Percentiles rank a stretch among this genome's conserved stretches.
Conservation (phyloP, 2,329 filamentous ascomycete genomes). For the Phyllosticta ampelicida region DNA sequence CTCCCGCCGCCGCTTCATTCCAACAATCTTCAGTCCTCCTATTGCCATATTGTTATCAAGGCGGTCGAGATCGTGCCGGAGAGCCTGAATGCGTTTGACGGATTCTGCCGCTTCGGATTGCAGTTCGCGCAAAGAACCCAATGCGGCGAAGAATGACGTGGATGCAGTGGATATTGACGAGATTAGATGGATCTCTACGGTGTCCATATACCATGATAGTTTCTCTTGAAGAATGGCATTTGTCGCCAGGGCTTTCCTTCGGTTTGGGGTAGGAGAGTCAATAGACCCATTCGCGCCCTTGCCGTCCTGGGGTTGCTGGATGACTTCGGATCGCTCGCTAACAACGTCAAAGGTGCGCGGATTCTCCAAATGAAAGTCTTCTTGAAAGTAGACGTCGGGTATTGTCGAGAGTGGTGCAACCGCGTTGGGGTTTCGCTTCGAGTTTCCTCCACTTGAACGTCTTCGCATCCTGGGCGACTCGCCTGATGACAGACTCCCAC, state of each 20-base stretch:
- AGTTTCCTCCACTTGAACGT: conserved; percentile 39
- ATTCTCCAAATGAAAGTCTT: conserved; percentile 90
- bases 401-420: conserved; percentile 86
- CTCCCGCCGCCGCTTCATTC: conserved; percentile 68
- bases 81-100: conserved; percentile 69
- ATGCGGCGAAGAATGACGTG: conserved; percentile 87
- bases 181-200: conserved; percentile 92
- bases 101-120: conserved; percentile 89
- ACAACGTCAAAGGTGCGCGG: conserved; percentile 94
- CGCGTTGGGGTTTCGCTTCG: conserved; percentile 54
- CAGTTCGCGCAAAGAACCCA: conserved; percentile 81
- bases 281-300: conserved; percentile 46
- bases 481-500: conserved; percentile 33
- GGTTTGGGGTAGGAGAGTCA: conserved; percentile 43
- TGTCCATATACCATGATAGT: conserved; percentile 99
- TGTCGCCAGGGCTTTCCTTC: conserved; percentile 78
- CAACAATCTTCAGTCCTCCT: conserved; percentile 73
- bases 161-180: conserved; percentile 93
- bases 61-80: conserved; percentile 67
- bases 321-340: conserved; percentile 91
- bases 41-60: conserved; percentile 82
- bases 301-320: conserved; percentile 48
- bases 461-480: conserved; percentile 38
- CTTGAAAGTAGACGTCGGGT: conserved; percentile 85
- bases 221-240: conserved; percentile 98